Base-by-base conservation (phyloP, 768 basidiomycete species). In the Scleroderma bovista region DNA sequence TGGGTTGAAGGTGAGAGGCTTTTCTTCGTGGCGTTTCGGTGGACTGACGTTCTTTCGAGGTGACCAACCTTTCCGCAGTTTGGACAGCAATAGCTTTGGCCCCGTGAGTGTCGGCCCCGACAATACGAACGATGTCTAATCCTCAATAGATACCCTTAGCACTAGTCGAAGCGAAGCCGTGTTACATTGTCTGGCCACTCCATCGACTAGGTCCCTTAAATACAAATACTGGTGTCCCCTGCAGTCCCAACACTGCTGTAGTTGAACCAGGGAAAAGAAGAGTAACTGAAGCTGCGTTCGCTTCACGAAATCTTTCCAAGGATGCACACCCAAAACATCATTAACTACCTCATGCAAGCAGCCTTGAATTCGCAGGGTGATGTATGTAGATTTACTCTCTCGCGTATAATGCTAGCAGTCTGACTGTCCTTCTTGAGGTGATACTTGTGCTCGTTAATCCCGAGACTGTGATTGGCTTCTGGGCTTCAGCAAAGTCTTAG, bases 81-180 rank as follows among this genome's bases (percentile, higher is more conserved):
- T 81, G 47, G 87, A 88, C 58, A 88, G 85, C 68, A 88, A 87
- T 61, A 63, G 69, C 1, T 86, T 84, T 62, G 86, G 87, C 7
- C 81, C 86, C 9, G 85, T 86, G 60, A 52, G 75, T 66, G 13
- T 39, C 34, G 2, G 32, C 38, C 39, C 29, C 48, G 40, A 0
- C 20, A 11, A 54, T 33, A 51, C 33, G 46, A 44, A 44, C 33
- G 46, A 13, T 19, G 15, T 26, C 48, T 39, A 39, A 52, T 42
- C 19, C 17, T 49, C 29, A 20, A 33, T 26, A 54, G 58, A 57
- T 83, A 5, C 75, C 81, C 1, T 59, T 72, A 24, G 75, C 70
- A 12, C 67, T 81, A 46, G 66, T 81, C 33, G 73, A 80, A 44
- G 75, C 80, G 2, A 78, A 71, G 58, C 64, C 82, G 31, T 57